Evolutionary conservation across 768 basidiomycete genomes (phyloP).

Genomic region (Xerocomus brunneocitrinus): DNA sequence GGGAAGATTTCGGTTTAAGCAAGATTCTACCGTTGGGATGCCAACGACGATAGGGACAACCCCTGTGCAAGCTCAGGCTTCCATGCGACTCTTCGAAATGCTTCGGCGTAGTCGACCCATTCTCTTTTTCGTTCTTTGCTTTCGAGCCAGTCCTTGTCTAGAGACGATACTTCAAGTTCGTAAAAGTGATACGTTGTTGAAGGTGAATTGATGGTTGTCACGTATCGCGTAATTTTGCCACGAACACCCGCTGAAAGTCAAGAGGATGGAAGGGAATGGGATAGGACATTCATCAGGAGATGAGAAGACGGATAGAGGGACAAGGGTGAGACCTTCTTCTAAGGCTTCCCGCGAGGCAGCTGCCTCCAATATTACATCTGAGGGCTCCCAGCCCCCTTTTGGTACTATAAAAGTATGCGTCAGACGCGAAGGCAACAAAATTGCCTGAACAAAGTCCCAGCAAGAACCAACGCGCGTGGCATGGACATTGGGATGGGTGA

Average conservation of each 20-base stretch:
- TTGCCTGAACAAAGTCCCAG: not conserved
- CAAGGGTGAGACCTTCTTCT: slow-evolving; percentile 93
- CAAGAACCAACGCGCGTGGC: not conserved
- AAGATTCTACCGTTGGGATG: slow-evolving; percentile 45
- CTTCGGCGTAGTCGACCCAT: slow-evolving; percentile 88
- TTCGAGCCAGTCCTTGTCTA: slow-evolving; percentile 82
- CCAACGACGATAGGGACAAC: slow-evolving; percentile 65
- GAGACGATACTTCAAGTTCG: slow-evolving; percentile 74
- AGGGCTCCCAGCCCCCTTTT: slow-evolving; percentile 88
- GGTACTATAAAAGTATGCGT: slow-evolving; percentile 51
- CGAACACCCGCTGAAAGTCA: slow-evolving; percentile 71
- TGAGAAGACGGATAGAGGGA: slow-evolving; percentile 68
- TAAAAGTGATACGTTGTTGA: slow-evolving; percentile 87
- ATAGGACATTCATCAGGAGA: slow-evolving; percentile 60
- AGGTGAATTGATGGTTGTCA: slow-evolving; percentile 74
- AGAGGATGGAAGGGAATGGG: slow-evolving; percentile 32
- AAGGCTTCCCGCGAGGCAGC: slow-evolving; percentile 89
- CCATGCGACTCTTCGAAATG: slow-evolving; percentile 69
- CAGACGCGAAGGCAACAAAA: slow-evolving; percentile 2
- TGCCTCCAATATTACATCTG: slow-evolving; percentile 77
- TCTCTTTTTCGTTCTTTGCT: slow-evolving; percentile 73
- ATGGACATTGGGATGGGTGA: not conserved
- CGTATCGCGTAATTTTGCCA: slow-evolving; percentile 80
- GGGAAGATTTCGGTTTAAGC: not conserved
- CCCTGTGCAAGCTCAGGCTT: slow-evolving; percentile 82